A percentile compares a stretch with the other conserved stretches of the same genome.
Conservation (phyloP, 768 basidiomycete genomes). For the Podaxis mareebaensis region DNA sequence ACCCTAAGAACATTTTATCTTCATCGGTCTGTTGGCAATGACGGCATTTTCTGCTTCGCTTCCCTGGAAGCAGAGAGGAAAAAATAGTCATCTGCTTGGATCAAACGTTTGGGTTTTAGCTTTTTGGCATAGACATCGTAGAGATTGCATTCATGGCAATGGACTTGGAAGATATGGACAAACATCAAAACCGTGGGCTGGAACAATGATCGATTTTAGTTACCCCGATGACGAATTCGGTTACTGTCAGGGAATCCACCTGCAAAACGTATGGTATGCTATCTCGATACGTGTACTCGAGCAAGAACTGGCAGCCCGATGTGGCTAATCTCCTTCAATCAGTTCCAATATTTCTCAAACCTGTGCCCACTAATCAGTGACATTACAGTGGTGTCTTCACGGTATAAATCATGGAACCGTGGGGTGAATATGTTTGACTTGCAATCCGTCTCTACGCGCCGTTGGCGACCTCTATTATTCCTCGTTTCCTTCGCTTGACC, state of each 20-base stretch:
- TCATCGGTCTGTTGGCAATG: not conserved
- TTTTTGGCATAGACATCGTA: conserved; percentile 7
- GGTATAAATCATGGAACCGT: conserved; percentile 13
- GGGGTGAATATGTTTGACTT: conserved; percentile 8
- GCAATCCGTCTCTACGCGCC: conserved; percentile 15
- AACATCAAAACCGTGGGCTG: not conserved
- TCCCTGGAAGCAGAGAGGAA: not conserved
- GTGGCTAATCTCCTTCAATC: conserved; percentile 10
- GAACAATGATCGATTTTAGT: not conserved
- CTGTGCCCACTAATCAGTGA: not conserved
- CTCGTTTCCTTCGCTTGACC: conserved; percentile 22
- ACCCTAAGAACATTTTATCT: not conserved
- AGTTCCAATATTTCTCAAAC: not conserved
- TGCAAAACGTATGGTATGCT: conserved; percentile 11
- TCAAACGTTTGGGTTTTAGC: conserved; percentile 15
- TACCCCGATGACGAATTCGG: conserved; percentile 4
- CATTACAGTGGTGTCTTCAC: not conserved
- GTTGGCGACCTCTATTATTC: conserved; percentile 18
- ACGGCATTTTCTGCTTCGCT: conserved; percentile 7
- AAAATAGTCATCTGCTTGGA: not conserved
- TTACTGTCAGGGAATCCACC: not conserved
- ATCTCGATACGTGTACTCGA: conserved; percentile 8
- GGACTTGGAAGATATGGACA: not conserved
- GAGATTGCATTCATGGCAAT: not conserved
- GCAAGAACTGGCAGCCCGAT: conserved; percentile 1